A percentile compares a stretch with the other conserved stretches of the same genome.
Evolutionary conservation across 768 basidiomycete genomes (phyloP).

Genomic region (Trametes villosa): DNA sequence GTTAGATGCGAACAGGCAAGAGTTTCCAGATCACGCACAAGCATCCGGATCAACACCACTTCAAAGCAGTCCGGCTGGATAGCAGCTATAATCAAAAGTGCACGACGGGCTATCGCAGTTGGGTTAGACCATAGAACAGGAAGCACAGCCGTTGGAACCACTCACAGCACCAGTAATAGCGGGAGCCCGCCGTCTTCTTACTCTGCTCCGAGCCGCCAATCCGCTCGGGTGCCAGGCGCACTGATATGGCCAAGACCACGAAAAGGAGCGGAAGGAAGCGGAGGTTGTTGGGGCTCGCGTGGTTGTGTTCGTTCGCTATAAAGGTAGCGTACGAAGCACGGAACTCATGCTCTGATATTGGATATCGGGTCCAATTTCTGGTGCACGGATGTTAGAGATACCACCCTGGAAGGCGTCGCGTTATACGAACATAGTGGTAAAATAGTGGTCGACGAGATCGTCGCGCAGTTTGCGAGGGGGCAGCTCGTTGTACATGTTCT

Average conservation of each 20-base stretch:
- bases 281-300: slow-evolving; percentile 71
- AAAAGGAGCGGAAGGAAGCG: slow-evolving; percentile 92
- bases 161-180: slow-evolving; percentile 97
- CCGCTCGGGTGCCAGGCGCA: slow-evolving; percentile 82
- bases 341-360: slow-evolving; percentile 85
- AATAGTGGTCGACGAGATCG: slow-evolving; percentile 83
- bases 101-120: slow-evolving; percentile 68
- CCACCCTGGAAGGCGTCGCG: slow-evolving; percentile 13
- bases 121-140: background rate
- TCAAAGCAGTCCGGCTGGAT: slow-evolving; percentile 93
- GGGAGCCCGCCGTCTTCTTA: slow-evolving; percentile 77
- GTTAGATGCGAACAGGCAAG: background rate
- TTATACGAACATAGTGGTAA: slow-evolving; percentile 62
- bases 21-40: slow-evolving; percentile 45
- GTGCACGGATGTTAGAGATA: slow-evolving; percentile 7
- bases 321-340: slow-evolving; percentile 71
- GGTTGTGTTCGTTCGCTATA: slow-evolving; percentile 59
- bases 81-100: slow-evolving; percentile 88
- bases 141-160: slow-evolving; percentile 20
- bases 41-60: slow-evolving; percentile 87
- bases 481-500: slow-evolving; percentile 86
- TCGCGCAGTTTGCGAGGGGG: slow-evolving; percentile 78
- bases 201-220: slow-evolving; percentile 80
- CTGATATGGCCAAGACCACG: slow-evolving; percentile 88
- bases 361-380: slow-evolving; percentile 94